These are phyloP conservation scores for Aspergillus viridinutans DNA, from an alignment of 2,329 filamentous ascomycete species.

Conservation along the genomic window DNA sequence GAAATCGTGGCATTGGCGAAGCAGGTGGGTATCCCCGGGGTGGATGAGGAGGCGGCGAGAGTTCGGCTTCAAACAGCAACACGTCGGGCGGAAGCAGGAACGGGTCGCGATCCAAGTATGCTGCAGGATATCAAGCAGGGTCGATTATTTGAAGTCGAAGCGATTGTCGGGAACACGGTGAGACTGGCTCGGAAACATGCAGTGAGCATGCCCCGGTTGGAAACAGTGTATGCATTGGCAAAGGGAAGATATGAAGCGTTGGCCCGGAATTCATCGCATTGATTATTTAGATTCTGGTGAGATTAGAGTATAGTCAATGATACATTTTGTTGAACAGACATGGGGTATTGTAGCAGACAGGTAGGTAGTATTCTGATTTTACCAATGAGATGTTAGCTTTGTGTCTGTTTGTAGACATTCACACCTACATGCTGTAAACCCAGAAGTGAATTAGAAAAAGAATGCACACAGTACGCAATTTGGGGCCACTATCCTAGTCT, in stretches of 20 bases:
- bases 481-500: too few species aligned
- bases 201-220: constrained; percentile 40
- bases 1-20: constrained; percentile 43
- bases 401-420: too few species aligned
- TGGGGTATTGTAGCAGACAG: too few species aligned
- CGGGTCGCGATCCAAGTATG: constrained; percentile 49
- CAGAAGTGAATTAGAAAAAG: too few species aligned
- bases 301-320: not conserved
- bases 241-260: constrained; percentile 27
- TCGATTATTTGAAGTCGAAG: constrained; percentile 47
- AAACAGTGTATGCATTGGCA: constrained; percentile 43
- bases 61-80: constrained; percentile 36
- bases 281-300: not conserved
- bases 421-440: too few species aligned
- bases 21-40: constrained; percentile 35
- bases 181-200: constrained; percentile 38
- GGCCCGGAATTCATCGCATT: not conserved
- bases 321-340: too few species aligned
- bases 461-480: too few species aligned
- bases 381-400: too few species aligned
- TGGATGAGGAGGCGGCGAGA: constrained; percentile 36
- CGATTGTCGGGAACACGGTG: constrained; percentile 47
- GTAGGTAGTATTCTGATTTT: too few species aligned
- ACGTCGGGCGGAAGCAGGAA: constrained; percentile 29
- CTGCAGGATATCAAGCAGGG: constrained; percentile 43